These are phyloP conservation scores for Beta corolliflora DNA, from an alignment of 179 eudicot species.

Conservation along the genomic window DNA sequence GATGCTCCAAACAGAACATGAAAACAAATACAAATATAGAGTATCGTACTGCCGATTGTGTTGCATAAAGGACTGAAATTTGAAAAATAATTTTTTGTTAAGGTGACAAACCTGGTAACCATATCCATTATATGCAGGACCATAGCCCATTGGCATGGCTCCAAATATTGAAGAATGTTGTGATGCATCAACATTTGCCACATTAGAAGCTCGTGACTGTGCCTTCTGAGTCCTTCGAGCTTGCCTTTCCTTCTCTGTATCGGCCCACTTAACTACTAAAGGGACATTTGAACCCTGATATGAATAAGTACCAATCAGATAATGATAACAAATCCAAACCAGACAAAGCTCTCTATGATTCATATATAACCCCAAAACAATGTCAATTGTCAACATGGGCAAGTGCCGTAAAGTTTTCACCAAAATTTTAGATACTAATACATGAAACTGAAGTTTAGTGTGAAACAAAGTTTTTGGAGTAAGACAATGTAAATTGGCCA, in stretches of 20 bases:
- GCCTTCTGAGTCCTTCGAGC: constrained; percentile 88
- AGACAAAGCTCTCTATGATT: neutral
- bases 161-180: constrained; percentile 73
- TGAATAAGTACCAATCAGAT: constrained; percentile 9
- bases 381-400: neutral
- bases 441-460: neutral
- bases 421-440: neutral
- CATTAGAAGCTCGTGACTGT: constrained; percentile 55
- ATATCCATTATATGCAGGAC: constrained; percentile 75
- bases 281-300: constrained; percentile 87
- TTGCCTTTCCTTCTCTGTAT: constrained; percentile 96
- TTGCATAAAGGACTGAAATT: neutral
- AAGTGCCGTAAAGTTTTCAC: constrained; percentile 1
- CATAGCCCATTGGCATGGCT: constrained; percentile 81
- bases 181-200: constrained; percentile 52
- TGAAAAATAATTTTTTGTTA: neutral
- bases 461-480: neutral
- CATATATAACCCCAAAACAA: neutral
- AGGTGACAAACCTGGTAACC: constrained; percentile 80
- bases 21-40: neutral
- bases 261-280: constrained; percentile 98
- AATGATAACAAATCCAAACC: neutral
- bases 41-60: neutral
- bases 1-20: neutral
- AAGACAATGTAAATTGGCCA: neutral